Conservation (phyloP, 257 asterid species). For the Lycium ferocissimum region DNA sequence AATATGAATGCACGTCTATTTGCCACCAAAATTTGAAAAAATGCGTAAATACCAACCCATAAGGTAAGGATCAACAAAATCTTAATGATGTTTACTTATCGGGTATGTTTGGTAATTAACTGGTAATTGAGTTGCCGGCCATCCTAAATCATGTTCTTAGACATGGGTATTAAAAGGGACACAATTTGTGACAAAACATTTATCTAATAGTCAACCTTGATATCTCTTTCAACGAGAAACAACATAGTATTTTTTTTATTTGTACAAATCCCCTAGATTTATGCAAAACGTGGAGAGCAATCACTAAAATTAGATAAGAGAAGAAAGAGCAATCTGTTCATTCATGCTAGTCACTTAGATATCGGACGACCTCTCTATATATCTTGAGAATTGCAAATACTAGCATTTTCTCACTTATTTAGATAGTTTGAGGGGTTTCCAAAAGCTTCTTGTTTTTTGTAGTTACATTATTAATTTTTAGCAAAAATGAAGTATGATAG, state of each 20-base stretch:
- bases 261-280: neutral
- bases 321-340: neutral
- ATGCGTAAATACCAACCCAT: neutral
- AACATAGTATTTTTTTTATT: neutral
- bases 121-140: conserved; percentile 30
- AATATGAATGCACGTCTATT: neutral
- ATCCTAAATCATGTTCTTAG: neutral
- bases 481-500: conserved; percentile 38
- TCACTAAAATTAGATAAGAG: conserved; percentile 27
- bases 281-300: conserved; percentile 41
- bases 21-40: neutral
- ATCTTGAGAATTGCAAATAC: conserved; percentile 1
- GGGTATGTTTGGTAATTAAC: conserved; percentile 19
- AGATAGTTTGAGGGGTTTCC: neutral
- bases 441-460: neutral
- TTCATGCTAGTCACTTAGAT: conserved; percentile 20
- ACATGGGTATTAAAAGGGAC: neutral
- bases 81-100: neutral
- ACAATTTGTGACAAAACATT: neutral
- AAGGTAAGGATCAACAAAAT: neutral
- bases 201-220: conserved; percentile 21
- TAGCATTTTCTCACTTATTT: conserved; percentile 27
- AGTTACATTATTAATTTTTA: neutral
- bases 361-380: neutral
- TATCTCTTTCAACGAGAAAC: conserved; percentile 28